Evolutionary conservation across 768 basidiomycete genomes (phyloP), one percentile per base, ranked within the genome.

Genomic region (Goffeauzyma gilvescens): DNA sequence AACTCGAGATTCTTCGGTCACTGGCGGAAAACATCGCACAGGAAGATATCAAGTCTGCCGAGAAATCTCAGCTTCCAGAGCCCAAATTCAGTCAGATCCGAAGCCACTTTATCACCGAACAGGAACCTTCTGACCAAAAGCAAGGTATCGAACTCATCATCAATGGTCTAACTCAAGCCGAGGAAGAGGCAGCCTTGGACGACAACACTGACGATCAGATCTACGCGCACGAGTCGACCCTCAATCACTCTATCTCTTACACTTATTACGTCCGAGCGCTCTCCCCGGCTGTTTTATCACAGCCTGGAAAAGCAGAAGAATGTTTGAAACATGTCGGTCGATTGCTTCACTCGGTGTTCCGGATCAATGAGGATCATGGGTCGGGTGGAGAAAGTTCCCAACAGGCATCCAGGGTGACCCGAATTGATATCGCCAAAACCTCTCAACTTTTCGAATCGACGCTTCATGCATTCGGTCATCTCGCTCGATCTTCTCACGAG

Each of bases 221-320:
- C 18, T n/a, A 27, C 18, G 22, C 54, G 55, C 45, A 25, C 28
- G 55, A 56, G 17, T 56, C 52, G 40, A 52, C 56, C 35, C 35
- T 51, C 45, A 59, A 59, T 37, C 55, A 55, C 44, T 51, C 54
- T 6, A 56, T 59, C 44, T 59, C 57, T 6, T 59, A 53, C 31
- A 50, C 54, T 7, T 53, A 55, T 32, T 59, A 59, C 42, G 53
- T 56, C n/a, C 38, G 48, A 12, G 49, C 53, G 12, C 53, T 59
- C 1, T 48, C 55, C 2, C 22, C 45, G 2, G 22, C 30, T 7
- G 48, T n/a, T n/a, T n/a, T n/a, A n/a, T n/a, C n/a, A n/a, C n/a
- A n/a, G n/a, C n/a, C n/a, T n/a, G n/a, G n/a, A n/a, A n/a, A n/a
- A n/a, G n/a, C n/a, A n/a, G n/a, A n/a, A n/a, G n/a, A n/a, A n/a